Evolutionary conservation across 73 alveolate species (phyloP), one percentile per base, ranked within the genome.

Genomic region (Diophrys appendiculata): DNA sequence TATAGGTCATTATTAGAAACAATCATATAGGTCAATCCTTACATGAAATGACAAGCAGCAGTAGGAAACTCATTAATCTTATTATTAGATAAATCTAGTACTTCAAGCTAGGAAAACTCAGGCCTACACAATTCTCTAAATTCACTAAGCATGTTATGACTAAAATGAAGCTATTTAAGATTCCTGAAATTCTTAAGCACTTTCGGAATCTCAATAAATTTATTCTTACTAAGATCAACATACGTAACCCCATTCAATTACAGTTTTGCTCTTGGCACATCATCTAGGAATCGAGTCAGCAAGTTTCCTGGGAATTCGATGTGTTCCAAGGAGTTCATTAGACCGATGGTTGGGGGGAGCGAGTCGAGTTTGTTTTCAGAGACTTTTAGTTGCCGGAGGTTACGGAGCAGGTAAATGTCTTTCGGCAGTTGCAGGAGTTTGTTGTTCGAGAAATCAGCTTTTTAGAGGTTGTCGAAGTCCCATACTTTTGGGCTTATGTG

Each of bases 1-100:
- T 34, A 43, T 1, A 85, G 31, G 29, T 85, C 92, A 52, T 85
- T 85, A 72, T 85, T 85, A 1, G 60, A 54, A n/a, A 85, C 23
- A n/a, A 53, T 70, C 14, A 85, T 72, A 22, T 71, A 72, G 53
- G 30, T 78, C 30, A 85, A 64, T 18, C 72, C 70, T 33, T 52
- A 68, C 26, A 77, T 2, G 85, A 29, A 85, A 73, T 78, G 81
- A 33, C 65, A 52, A 5, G 78, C 31, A 0, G 92, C 92, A 0
- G 33, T 68, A 23, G 81, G 82, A 30, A 85, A 33, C 34, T 85
- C 92, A n/a, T 68, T 30, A 11, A 85, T 18, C 53, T 85, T 85
- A 65, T 85, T 85, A 72, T 78, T 78, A 34, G 88, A 73, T 24
- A 85, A 27, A 67, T 85, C 92, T n/a, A 85, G 60, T 0, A 78